Conservation (phyloP, 768 basidiomycete species). For the Naganishia antarctica region DNA sequence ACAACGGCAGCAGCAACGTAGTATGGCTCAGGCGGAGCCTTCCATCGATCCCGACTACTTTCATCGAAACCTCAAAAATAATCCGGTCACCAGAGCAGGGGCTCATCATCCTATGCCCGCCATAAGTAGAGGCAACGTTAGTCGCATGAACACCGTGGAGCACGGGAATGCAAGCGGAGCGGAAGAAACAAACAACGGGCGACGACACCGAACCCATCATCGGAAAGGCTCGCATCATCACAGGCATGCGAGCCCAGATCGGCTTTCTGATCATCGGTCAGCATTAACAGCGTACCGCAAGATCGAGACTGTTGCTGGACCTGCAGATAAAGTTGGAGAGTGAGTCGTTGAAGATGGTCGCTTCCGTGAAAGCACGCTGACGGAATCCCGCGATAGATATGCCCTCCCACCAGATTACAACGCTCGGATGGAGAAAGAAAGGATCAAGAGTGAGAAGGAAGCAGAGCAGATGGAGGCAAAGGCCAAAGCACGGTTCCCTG, state of each 20-base stretch:
- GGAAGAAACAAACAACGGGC: neutral
- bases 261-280: neutral
- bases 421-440: constrained; percentile 1
- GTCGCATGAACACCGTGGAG: too few species aligned
- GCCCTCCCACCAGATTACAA: constrained; percentile 12
- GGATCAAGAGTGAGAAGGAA: neutral
- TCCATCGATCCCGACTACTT: neutral
- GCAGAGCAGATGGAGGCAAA: neutral
- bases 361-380: neutral
- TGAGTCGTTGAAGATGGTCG: neutral
- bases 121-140: too few species aligned
- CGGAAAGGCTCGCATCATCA: neutral
- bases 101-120: neutral
- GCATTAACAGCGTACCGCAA: neutral
- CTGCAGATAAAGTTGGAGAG: constrained; percentile 9
- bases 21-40: too few species aligned
- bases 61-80: neutral
- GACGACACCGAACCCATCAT: neutral
- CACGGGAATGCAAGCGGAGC: too few species aligned
- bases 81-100: neutral
- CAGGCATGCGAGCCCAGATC: neutral
- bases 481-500: neutral
- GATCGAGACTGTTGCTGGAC: neutral
- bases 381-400: neutral
- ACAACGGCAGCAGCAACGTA: neutral